Conservation (phyloP, 1,284 basidiomycete species). For the Gymnopus androsaceus region DNA sequence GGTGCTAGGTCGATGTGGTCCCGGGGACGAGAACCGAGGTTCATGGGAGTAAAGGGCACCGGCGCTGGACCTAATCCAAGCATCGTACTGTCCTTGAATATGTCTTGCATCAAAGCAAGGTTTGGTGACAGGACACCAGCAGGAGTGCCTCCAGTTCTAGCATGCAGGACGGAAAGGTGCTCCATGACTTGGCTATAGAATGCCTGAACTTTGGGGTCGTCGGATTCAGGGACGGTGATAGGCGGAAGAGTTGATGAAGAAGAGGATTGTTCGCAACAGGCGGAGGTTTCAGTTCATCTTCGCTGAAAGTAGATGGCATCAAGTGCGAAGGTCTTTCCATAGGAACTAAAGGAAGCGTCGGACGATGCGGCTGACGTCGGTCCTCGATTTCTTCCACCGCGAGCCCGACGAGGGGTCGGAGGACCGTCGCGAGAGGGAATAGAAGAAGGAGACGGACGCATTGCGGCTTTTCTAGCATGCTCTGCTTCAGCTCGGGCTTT, state of each 20-base stretch:
- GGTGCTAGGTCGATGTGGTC: not conserved
- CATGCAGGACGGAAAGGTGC: constrained; percentile 74
- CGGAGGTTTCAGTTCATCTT: not conserved
- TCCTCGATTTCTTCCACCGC: constrained; percentile 19
- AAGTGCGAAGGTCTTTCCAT: constrained; percentile 14
- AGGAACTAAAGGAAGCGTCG: constrained; percentile 22
- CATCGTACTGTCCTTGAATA: constrained; percentile 13
- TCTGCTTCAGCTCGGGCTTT: constrained; percentile 21
- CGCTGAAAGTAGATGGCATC: constrained; percentile 30
- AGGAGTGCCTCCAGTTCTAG: constrained; percentile 14
- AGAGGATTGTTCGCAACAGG: not conserved
- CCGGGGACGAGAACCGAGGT: not conserved
- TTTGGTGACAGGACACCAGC: constrained; percentile 17
- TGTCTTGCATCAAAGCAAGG: constrained; percentile 20
- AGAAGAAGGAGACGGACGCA: constrained; percentile 32
- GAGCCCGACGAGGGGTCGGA: constrained; percentile 59
- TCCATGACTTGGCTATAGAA: constrained; percentile 85
- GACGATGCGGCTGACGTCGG: constrained; percentile 18
- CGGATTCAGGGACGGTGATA: constrained; percentile 44
- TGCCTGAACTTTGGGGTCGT: constrained; percentile 71
- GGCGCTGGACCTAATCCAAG: not conserved
- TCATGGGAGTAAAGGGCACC: not conserved
- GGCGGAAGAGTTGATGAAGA: constrained; percentile 3
- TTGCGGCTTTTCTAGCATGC: constrained; percentile 21
- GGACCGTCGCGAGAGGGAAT: constrained; percentile 57